These are phyloP conservation scores for Dillenia turbinata DNA, from an alignment of 164 flowering plant species.

Conservation along the genomic window DNA sequence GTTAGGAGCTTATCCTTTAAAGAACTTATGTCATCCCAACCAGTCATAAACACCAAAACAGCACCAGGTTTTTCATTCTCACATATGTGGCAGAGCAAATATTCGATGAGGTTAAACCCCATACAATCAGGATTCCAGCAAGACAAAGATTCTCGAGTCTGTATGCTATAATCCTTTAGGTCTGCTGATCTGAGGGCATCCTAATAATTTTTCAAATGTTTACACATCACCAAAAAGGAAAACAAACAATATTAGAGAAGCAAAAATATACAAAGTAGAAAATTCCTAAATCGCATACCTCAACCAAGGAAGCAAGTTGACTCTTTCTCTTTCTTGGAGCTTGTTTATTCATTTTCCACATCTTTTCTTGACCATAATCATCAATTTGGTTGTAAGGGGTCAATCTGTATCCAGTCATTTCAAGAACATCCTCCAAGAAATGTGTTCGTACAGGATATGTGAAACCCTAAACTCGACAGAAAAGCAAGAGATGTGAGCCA, in stretches of 20 bases:
- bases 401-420: constrained; percentile 78
- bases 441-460: constrained; percentile 78
- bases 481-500: constrained; percentile 7
- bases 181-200: constrained; percentile 73
- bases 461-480: constrained; percentile 59
- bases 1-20: constrained; percentile 81
- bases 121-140: constrained; percentile 96
- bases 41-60: constrained; percentile 93
- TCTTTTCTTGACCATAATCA: constrained; percentile 88
- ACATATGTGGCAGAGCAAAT: constrained; percentile 70
- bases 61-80: constrained; percentile 82
- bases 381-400: constrained; percentile 84
- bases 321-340: constrained; percentile 83
- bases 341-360: constrained; percentile 86
- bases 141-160: constrained; percentile 67
- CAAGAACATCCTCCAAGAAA: constrained; percentile 82
- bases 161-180: constrained; percentile 47
- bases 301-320: constrained; percentile 84
- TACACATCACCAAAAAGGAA: neutral
- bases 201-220: constrained; percentile 29
- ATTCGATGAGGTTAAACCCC: constrained; percentile 87
- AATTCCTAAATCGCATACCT: constrained; percentile 38
- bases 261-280: neutral
- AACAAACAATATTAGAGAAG: neutral
- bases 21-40: constrained; percentile 97